Conservation (phyloP, 805 yeast genomes). For the Sungouiozyma intestinalis region DNA sequence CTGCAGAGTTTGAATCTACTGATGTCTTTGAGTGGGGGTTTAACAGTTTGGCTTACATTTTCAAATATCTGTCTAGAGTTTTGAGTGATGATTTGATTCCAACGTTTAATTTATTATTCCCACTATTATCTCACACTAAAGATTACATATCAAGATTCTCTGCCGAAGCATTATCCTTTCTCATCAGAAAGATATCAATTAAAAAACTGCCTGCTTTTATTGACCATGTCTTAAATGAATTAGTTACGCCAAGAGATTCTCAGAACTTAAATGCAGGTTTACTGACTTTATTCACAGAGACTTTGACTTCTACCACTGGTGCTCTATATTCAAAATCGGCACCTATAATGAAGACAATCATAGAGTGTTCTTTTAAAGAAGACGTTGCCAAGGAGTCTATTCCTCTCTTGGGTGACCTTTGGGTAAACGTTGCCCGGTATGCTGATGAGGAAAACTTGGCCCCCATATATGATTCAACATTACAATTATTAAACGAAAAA, state of each 20-base stretch:
- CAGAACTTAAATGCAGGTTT: constrained; percentile 48
- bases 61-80: constrained; percentile 70
- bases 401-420: constrained; percentile 47
- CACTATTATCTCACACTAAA: constrained; percentile 50
- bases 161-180: constrained; percentile 81
- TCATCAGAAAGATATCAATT: constrained; percentile 56
- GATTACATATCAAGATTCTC: constrained; percentile 69
- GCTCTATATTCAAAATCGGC: constrained; percentile 66
- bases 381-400: constrained; percentile 11
- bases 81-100: constrained; percentile 54
- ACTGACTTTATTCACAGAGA: constrained; percentile 53
- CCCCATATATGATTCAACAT: constrained; percentile 33
- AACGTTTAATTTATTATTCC: constrained; percentile 56
- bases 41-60: constrained; percentile 74
- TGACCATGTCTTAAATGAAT: constrained; percentile 31
- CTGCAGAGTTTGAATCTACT: constrained; percentile 43
- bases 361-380: constrained; percentile 25
- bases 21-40: constrained; percentile 73
- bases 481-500: constrained; percentile 14
- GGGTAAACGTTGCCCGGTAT: constrained; percentile 43
- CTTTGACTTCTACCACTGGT: constrained; percentile 62
- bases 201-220: constrained; percentile 40
- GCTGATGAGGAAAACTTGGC: constrained; percentile 40
- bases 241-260: constrained; percentile 25
- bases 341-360: constrained; percentile 36